Conservation (phyloP, 495 filamentous ascomycete genomes). For the Podospora tetraspora region DNA sequence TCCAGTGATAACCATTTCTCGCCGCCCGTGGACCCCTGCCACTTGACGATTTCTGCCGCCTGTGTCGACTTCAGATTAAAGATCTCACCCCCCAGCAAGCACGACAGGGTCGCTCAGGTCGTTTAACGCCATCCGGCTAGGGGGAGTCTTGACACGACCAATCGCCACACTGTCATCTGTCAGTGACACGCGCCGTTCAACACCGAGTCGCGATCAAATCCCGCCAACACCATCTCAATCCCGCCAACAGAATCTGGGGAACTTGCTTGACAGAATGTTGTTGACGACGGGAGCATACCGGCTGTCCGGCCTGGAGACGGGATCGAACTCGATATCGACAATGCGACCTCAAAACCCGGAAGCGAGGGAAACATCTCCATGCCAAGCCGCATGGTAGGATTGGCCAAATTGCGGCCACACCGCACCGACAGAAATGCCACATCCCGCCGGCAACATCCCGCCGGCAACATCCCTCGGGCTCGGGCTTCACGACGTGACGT, state of each 20-base stretch:
- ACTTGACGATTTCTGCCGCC: not conserved
- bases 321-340: not conserved
- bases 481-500: not conserved
- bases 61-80: not conserved
- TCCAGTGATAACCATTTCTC: not conserved
- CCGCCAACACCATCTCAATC: too few relatives aligned
- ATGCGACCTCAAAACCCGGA: not conserved
- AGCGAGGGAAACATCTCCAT: not conserved
- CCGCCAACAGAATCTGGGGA: not conserved
- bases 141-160: not conserved
- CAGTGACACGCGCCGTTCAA: not conserved
- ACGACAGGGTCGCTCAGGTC: not conserved
- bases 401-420: not conserved
- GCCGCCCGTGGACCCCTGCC: not conserved
- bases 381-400: not conserved
- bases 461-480: not conserved
- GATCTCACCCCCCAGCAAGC: not conserved
- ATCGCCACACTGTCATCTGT: not conserved
- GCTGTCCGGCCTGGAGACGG: not conserved
- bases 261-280: not conserved
- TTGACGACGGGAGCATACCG: not conserved
- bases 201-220: not conserved
- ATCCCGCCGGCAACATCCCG: not conserved
- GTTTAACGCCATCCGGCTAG: not conserved
- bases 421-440: not conserved